Evolutionary conservation across 805 yeast genomes (phyloP), one percentile per base, ranked within the genome.

Genomic region (Monosporozyma servazzii): DNA sequence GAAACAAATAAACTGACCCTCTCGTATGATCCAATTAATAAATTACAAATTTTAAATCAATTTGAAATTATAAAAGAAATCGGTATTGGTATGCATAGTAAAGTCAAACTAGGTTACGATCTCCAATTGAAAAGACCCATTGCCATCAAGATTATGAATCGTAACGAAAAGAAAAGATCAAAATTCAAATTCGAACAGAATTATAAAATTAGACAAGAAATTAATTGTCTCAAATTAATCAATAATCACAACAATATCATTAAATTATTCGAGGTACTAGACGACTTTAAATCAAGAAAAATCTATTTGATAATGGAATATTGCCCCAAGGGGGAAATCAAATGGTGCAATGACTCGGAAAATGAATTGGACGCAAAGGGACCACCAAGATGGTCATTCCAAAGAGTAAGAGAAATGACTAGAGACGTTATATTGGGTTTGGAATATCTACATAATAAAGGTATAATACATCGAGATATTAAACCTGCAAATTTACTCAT

Each of bases 1-100:
- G 97, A 91, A 65, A 90, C 96, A 1, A 82, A 78, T 53, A 78
- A 78, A 53, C 87, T 93, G 15, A 79, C 76, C 36, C 76, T 91
- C 39, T 96, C 90, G 58, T 89, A 88, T 69, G 96, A 93, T 66
- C 97, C 98, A 0, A 77, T 85, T 4, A 81, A 84, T 1, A 82
- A 84, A 54, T 79, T 93, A 48, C 86, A 90, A 64, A 81, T 84
- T 36, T 74, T 93, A 54, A 93, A 93, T 69, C 82, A 95, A 0
- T 93, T 90, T 65, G 99, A 93, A 67, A 86, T 93, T 37, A 69
- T 89, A 30, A 75, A 78, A 25, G 97, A 90, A 69, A 74, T 93
- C 29, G 99, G 99, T 10, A 76, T 86, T 36, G 99, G 99, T n/a
- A 96, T 90, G 66, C 98, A 91, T 69, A 98, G 99, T n/a, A 91